A percentile compares a stretch with the other conserved stretches of the same genome.
Evolutionary conservation across 805 yeast genomes (phyloP).

Genomic region (Starmerella kuoi): DNA sequence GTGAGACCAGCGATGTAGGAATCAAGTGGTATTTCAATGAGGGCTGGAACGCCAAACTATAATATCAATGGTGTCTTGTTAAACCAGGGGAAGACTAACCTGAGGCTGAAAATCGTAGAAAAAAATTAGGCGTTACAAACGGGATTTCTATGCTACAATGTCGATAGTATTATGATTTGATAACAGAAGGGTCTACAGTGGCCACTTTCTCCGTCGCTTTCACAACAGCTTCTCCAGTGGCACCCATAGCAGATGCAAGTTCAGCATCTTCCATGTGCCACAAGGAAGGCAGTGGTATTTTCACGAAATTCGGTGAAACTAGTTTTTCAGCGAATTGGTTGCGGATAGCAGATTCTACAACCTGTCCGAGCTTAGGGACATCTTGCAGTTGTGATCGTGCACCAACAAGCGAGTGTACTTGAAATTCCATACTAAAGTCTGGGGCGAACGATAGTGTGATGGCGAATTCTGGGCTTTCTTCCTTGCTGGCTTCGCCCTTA

Average conservation of each 20-base stretch:
- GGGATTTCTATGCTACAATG: too few species aligned
- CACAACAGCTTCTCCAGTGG: constrained; percentile 10
- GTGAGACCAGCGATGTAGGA: constrained; percentile 24
- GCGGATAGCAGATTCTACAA: constrained; percentile 69
- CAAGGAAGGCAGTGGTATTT: constrained; percentile 52
- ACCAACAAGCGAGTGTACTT: constrained; percentile 80
- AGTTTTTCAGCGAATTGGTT: constrained; percentile 88
- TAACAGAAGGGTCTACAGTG: not conserved
- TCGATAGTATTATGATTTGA: not conserved
- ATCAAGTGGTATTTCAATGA: constrained; percentile 26
- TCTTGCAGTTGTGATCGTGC: constrained; percentile 84
- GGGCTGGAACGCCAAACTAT: constrained; percentile 5
- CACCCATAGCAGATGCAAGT: not conserved
- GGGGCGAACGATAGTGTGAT: constrained; percentile 84
- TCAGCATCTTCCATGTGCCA: constrained; percentile 12
- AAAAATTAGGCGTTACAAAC: too few species aligned
- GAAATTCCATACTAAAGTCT: constrained; percentile 79
- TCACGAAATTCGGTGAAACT: constrained; percentile 86
- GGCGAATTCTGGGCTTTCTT: constrained; percentile 41
- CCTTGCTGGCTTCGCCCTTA: not conserved
- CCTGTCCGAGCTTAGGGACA: constrained; percentile 77
- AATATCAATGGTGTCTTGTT: not conserved
- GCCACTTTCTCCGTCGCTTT: constrained; percentile 8
- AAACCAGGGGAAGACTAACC: too few species aligned
- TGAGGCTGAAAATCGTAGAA: too few species aligned